phyloP scores from a whole-genome alignment of 2,329 filamentous ascomycete genomes.

The Cyphellophora europaea region DNA sequence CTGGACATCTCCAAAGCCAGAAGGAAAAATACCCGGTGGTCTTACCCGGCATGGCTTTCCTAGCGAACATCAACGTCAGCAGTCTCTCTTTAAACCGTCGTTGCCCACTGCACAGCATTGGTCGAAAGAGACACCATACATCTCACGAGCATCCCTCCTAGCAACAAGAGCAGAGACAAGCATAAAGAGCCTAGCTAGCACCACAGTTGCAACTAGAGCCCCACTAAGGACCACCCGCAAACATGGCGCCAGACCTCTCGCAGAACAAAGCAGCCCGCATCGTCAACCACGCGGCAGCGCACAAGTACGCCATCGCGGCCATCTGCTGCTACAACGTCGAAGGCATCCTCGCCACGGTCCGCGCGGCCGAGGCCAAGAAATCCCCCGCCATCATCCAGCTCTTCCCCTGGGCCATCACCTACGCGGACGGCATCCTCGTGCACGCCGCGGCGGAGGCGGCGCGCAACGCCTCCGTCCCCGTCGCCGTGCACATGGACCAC shows the following conservation, averaged over 20 bases:
- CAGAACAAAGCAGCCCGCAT: conserved; percentile 23
- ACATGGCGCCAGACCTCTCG: conserved; percentile 11
- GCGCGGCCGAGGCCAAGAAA: conserved; percentile 57
- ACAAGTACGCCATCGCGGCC: conserved; percentile 16
- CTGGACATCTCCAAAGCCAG: too few species aligned
- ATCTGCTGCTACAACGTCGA: conserved; percentile 53
- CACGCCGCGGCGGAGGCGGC: conserved; percentile 48
- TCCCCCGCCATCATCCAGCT: conserved; percentile 64
- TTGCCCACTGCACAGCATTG: too few species aligned
- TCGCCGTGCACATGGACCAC: conserved; percentile 59
- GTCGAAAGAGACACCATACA: too few species aligned
- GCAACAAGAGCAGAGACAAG: too few species aligned
- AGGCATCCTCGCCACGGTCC: conserved; percentile 58
- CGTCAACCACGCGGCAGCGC: conserved; percentile 20
- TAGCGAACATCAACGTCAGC: too few species aligned
- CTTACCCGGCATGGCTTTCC: too few species aligned
- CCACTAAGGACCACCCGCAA: not conserved
- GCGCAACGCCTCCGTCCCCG: conserved; percentile 47
- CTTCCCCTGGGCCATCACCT: conserved; percentile 65
- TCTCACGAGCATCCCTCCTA: too few species aligned
- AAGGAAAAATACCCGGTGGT: too few species aligned
- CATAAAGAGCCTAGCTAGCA: too few species aligned
- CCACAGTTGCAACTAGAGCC: too few species aligned
- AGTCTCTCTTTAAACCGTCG: too few species aligned
- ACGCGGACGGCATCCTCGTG: conserved; percentile 49